Conservation (phyloP, 1,284 basidiomycete species). For the Malassezia pachydermatis region DNA sequence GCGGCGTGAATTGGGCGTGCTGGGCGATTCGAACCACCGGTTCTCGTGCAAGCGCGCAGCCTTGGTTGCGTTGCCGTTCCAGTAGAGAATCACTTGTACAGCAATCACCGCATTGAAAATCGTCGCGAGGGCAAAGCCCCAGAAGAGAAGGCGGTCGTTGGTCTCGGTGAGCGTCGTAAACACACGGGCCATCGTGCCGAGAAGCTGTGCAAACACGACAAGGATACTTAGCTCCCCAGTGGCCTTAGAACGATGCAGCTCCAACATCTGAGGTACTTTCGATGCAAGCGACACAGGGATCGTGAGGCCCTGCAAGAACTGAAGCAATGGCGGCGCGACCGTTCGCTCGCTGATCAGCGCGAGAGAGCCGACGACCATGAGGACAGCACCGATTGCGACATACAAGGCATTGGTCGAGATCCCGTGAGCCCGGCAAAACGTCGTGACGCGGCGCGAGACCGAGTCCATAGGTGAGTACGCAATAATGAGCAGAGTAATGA, state of each 20-base stretch:
- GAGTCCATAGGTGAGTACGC: conserved; percentile 34
- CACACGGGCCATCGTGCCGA: conserved; percentile 41
- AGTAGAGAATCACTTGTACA: conserved; percentile 40
- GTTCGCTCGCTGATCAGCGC: conserved; percentile 30
- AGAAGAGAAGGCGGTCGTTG: conserved; percentile 41
- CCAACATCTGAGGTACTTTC: conserved; percentile 46
- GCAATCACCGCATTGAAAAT: conserved; percentile 46
- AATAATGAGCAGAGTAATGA: conserved; percentile 44
- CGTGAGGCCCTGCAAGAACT: conserved; percentile 36
- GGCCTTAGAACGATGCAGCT: conserved; percentile 38
- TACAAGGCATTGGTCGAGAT: conserved; percentile 16
- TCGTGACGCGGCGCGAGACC: conserved; percentile 23
- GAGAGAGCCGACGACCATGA: conserved; percentile 71
- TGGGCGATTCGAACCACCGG: conserved; percentile 10
- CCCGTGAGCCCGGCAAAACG: conserved; percentile 6
- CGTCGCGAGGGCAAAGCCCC: conserved; percentile 43
- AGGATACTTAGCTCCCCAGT: conserved; percentile 43
- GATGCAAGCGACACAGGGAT: conserved; percentile 44
- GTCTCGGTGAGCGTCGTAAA: conserved; percentile 48
- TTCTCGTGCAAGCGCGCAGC: background rate
- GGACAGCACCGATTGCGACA: conserved; percentile 58
- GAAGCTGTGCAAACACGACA: conserved; percentile 45
- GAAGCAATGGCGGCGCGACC: conserved; percentile 25
- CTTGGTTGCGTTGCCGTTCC: conserved; percentile 25
- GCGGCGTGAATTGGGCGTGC: conserved; percentile 1